Conservation (phyloP, 2,329 filamentous ascomycete species). For the Neofusicoccum sp. region DNA sequence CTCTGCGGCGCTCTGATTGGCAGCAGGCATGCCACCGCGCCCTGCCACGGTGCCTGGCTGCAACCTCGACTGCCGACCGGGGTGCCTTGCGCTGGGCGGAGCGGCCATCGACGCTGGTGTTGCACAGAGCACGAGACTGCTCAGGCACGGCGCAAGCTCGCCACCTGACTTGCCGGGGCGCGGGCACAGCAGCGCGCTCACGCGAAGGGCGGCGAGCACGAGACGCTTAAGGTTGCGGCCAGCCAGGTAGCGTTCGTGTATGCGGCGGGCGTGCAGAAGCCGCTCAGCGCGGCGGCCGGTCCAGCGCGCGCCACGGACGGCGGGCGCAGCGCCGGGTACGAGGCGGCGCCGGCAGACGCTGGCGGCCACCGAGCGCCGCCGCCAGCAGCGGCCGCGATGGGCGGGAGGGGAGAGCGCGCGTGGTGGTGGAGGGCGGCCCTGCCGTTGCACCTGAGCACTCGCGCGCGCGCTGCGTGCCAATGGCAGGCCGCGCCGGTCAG, state of each 20-base stretch:
- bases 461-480: neutral
- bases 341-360: neutral
- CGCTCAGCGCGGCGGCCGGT: neutral
- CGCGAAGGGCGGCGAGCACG: neutral
- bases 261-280: neutral
- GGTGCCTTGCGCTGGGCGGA: neutral
- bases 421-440: too few relatives aligned
- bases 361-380: neutral
- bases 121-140: slow-evolving; percentile 13
- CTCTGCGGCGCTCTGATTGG: neutral
- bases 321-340: neutral
- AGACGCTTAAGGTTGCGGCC: neutral
- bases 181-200: neutral
- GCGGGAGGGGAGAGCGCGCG: too few relatives aligned
- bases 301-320: neutral
- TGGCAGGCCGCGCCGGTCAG: neutral
- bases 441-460: neutral
- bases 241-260: neutral
- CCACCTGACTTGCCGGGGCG: too few relatives aligned
- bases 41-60: slow-evolving; percentile 9
- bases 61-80: neutral
- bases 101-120: too few relatives aligned
- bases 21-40: neutral
- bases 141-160: slow-evolving; percentile 15
- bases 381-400: neutral